Evolutionary conservation across 2,329 filamentous ascomycete species (phyloP).

Genomic region (Lachnellula arida): DNA sequence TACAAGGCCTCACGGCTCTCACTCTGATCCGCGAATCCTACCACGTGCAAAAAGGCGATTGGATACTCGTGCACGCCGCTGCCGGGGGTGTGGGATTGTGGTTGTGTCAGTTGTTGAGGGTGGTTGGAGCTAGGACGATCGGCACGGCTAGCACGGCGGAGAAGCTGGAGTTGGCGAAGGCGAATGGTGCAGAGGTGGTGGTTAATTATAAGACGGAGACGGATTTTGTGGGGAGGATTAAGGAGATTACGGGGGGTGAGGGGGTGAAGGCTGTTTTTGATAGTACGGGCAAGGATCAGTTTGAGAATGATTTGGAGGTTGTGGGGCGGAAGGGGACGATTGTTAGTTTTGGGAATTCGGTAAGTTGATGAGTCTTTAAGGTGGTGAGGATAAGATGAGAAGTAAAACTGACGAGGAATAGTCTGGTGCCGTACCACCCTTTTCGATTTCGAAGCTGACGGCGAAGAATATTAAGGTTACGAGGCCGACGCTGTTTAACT

Average conservation of each 20-base stretch:
- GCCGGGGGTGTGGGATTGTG: constrained; percentile 76
- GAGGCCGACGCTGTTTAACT: constrained; percentile 68
- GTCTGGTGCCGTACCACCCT: constrained; percentile 57
- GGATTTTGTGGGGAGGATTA: constrained; percentile 53
- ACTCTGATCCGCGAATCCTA: constrained; percentile 73
- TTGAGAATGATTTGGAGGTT: constrained; percentile 71
- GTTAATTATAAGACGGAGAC: constrained; percentile 63
- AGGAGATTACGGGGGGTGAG: constrained; percentile 65
- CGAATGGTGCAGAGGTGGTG: constrained; percentile 65
- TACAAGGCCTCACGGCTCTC: constrained; percentile 81
- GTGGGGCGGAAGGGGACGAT: constrained; percentile 73
- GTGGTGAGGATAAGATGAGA: background rate
- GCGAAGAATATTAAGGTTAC: constrained; percentile 75
- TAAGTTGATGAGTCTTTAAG: constrained; percentile 36
- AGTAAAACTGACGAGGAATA: background rate
- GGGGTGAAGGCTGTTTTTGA: constrained; percentile 81
- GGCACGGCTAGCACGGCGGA: constrained; percentile 70
- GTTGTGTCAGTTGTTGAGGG: constrained; percentile 68
- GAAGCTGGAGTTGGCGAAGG: constrained; percentile 66
- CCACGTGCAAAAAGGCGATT: constrained; percentile 68
- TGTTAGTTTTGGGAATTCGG: constrained; percentile 76
- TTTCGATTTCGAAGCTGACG: constrained; percentile 51
- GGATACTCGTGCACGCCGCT: constrained; percentile 79
- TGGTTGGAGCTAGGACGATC: constrained; percentile 72
- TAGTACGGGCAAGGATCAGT: constrained; percentile 80